phyloP scores from a whole-genome alignment of 2,329 filamentous ascomycete species.

The Penicillium oxalicum region DNA sequence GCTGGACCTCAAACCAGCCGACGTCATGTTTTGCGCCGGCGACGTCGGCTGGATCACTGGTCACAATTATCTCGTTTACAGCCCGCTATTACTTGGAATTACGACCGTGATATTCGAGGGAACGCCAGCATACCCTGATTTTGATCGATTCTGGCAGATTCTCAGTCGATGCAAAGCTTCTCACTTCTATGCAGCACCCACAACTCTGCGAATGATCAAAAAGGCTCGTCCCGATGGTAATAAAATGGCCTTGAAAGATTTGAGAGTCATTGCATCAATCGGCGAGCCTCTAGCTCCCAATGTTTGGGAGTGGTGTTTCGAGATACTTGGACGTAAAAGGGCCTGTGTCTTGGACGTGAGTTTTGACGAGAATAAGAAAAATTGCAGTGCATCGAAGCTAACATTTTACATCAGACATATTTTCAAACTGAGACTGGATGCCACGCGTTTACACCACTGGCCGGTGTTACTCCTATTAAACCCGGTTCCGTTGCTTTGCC shows the following conservation, averaged over 20 bases:
- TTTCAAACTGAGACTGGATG: neutral
- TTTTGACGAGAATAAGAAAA: neutral
- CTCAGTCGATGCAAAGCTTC: neutral
- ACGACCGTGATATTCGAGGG: neutral
- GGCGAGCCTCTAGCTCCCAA: neutral
- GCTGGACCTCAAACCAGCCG: neutral
- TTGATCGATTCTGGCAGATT: neutral
- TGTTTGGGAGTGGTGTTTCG: neutral
- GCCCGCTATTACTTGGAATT: constrained; percentile 59
- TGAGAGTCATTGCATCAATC: neutral
- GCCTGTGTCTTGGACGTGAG: neutral
- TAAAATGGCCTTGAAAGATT: neutral
- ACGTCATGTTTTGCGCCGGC: constrained; percentile 94
- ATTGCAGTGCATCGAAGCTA: too few species aligned
- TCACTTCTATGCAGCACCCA: neutral
- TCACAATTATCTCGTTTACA: constrained; percentile 92
- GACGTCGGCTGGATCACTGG: constrained; percentile 98
- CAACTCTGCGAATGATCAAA: neutral
- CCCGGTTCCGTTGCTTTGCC: neutral
- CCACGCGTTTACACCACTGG: neutral
- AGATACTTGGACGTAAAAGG: neutral
- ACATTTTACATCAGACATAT: neutral
- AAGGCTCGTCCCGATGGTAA: neutral
- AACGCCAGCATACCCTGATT: neutral
- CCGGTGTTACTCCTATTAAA: neutral